A percentile compares a stretch with the other conserved stretches of the same genome.
Evolutionary conservation across 371 early-diverging fungal genomes (phyloP).

Genomic region (Entomophthora muscae): DNA sequence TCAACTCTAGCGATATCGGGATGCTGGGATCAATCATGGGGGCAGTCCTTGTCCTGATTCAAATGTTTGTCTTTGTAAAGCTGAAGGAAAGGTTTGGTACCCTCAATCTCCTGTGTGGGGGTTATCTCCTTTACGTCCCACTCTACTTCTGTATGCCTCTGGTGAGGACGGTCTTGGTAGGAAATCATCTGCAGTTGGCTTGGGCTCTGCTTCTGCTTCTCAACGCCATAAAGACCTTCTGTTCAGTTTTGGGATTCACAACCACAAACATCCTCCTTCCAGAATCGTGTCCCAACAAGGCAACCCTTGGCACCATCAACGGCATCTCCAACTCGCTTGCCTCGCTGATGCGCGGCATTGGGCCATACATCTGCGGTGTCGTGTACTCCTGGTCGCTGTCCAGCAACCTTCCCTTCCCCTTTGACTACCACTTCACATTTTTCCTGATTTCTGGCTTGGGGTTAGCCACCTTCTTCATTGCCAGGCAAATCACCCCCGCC

Average conservation of each 20-base stretch:
- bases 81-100: slow-evolving; percentile 24
- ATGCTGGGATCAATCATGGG: slow-evolving; percentile 30
- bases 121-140: slow-evolving; percentile 19
- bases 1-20: slow-evolving; percentile 33
- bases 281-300: too few species aligned
- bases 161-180: background rate
- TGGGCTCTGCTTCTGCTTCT: slow-evolving; percentile 18
- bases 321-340: slow-evolving; percentile 41
- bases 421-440: too few species aligned
- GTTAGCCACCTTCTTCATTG: background rate
- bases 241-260: slow-evolving; percentile 34
- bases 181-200: slow-evolving; percentile 12
- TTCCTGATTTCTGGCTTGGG: slow-evolving; percentile 5
- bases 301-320: slow-evolving; percentile 45
- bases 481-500: background rate
- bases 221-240: slow-evolving; percentile 23
- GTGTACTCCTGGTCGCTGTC: too few species aligned
- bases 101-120: slow-evolving; percentile 24
- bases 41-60: slow-evolving; percentile 25
- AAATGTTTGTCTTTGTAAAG: slow-evolving; percentile 30
- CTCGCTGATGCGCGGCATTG: slow-evolving; percentile 40
- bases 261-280: slow-evolving; percentile 32
- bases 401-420: slow-evolving; percentile 28
- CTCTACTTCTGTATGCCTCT: slow-evolving; percentile 25
- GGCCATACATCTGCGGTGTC: slow-evolving; percentile 52